Evolutionary conservation across 1,139 yeast species (phyloP).

Genomic region (Debaryomyces robertsiae): DNA sequence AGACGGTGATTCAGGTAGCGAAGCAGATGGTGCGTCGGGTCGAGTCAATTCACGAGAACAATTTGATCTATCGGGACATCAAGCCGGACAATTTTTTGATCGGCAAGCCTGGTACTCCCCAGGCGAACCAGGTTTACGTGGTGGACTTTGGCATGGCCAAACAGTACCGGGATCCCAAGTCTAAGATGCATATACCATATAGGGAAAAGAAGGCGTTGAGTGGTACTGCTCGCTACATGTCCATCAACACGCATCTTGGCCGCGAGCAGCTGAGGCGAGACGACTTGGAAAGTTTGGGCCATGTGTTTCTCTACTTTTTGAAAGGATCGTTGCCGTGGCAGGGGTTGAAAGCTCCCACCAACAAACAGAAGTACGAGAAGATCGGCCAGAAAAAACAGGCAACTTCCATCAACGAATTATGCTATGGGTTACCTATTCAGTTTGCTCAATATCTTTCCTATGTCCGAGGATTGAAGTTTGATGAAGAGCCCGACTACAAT

Average conservation of each 20-base stretch:
- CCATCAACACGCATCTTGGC: constrained; percentile 65
- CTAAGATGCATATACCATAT: constrained; percentile 62
- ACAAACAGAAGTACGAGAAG: constrained; percentile 79
- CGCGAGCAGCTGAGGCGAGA: constrained; percentile 67
- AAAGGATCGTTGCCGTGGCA: constrained; percentile 65
- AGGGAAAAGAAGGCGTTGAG: constrained; percentile 63
- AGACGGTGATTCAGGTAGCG: constrained; percentile 74
- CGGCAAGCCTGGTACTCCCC: constrained; percentile 65
- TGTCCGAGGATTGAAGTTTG: constrained; percentile 72
- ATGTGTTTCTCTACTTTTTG: constrained; percentile 63
- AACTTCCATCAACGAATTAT: constrained; percentile 68
- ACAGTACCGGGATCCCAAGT: constrained; percentile 62
- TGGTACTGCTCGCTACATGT: constrained; percentile 69
- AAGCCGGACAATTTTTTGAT: constrained; percentile 77
- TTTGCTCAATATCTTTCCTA: constrained; percentile 75
- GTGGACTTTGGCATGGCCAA: constrained; percentile 69
- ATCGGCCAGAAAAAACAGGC: constrained; percentile 78
- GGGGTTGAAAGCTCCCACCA: constrained; percentile 71
- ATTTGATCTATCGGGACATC: constrained; percentile 73
- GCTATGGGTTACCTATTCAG: constrained; percentile 71
- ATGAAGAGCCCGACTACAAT: constrained; percentile 77
- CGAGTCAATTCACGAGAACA: constrained; percentile 67
- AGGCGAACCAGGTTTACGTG: constrained; percentile 56
- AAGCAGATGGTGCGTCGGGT: constrained; percentile 73
- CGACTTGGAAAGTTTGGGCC: constrained; percentile 64